Evolutionary conservation across 2,329 filamentous ascomycete genomes (phyloP).

Genomic region (Zymoseptoria brevis): DNA sequence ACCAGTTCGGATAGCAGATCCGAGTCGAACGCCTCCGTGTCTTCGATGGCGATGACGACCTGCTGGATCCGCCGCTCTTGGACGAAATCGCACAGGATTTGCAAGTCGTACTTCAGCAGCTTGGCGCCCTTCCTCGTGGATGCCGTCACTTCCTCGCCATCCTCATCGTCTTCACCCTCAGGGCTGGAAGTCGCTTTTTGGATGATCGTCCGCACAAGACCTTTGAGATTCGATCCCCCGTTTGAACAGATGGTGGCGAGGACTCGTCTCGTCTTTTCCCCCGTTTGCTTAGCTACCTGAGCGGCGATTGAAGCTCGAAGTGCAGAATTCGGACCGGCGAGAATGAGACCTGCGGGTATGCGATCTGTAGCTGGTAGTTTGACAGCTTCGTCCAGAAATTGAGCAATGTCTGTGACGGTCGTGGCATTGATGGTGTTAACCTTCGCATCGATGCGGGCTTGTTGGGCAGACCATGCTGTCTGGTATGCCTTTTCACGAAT

Average conservation of each 20-base stretch:
- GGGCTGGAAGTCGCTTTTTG: constrained; percentile 51
- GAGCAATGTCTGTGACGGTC: constrained; percentile 31
- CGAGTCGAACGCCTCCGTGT: constrained; percentile 74
- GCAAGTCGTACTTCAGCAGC: constrained; percentile 71
- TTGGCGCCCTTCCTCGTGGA: constrained; percentile 29
- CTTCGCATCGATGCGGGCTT: constrained; percentile 52
- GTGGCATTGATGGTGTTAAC: constrained; percentile 34
- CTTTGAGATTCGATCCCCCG: constrained; percentile 67
- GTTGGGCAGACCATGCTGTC: constrained; percentile 56
- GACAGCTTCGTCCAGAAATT: constrained; percentile 32
- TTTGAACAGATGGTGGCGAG: constrained; percentile 62
- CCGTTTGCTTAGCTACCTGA: constrained; percentile 46
- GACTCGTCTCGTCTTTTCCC: constrained; percentile 42
- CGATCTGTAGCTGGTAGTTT: constrained; percentile 3
- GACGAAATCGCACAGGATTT: constrained; percentile 57
- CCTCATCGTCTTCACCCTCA: constrained; percentile 43
- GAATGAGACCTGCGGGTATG: constrained; percentile 44
- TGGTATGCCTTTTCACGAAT: constrained; percentile 55
- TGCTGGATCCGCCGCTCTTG: constrained; percentile 47
- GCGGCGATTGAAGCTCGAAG: constrained; percentile 67
- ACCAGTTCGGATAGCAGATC: constrained; percentile 64
- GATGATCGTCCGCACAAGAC: constrained; percentile 64
- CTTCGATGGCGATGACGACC: constrained; percentile 67
- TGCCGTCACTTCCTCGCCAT: constrained; percentile 39
- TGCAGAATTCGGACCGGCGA: constrained; percentile 70